phyloP scores from a whole-genome alignment of 2,329 filamentous ascomycete species.

The Hymenoscyphus infarciens region DNA sequence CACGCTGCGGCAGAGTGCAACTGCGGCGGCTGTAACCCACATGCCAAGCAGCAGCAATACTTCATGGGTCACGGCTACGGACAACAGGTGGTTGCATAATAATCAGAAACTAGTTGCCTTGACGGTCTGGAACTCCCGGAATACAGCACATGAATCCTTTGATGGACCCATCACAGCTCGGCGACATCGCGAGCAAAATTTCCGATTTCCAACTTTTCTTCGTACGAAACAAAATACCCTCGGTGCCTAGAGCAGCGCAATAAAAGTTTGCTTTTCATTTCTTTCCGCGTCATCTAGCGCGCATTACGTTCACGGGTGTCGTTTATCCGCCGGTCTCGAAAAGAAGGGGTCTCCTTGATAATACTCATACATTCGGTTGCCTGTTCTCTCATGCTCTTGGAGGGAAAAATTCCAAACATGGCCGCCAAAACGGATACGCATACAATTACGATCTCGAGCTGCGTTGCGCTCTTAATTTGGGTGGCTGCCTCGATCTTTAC shows the following conservation, averaged over 20 bases:
- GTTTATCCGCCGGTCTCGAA: conserved; percentile 24
- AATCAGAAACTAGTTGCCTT: conserved; percentile 14
- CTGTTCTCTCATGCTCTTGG: not conserved
- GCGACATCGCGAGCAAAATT: conserved; percentile 12
- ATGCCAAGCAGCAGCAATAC: conserved; percentile 43
- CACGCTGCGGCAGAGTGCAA: conserved; percentile 44
- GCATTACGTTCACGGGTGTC: conserved; percentile 32
- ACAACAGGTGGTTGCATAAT: conserved; percentile 45
- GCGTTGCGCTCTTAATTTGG: conserved; percentile 31
- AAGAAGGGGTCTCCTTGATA: conserved; percentile 29
- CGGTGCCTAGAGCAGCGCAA: conserved; percentile 27
- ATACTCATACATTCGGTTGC: conserved; percentile 19
- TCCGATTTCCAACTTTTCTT: conserved; percentile 8
- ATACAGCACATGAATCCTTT: conserved; percentile 1
- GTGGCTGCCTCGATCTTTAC: conserved; percentile 38
- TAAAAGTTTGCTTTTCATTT: conserved; percentile 34
- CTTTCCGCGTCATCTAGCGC: conserved; percentile 28
- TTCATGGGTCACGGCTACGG: conserved; percentile 42
- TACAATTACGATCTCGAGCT: conserved; percentile 35
- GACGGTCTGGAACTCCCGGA: not conserved
- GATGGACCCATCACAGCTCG: not conserved
- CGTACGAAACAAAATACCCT: conserved; percentile 19
- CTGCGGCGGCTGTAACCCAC: conserved; percentile 46
- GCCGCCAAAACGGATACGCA: conserved; percentile 21
- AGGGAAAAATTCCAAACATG: not conserved